Conservation (phyloP, 139 green algal genomes). For the Micromonas pusilla region DNA sequence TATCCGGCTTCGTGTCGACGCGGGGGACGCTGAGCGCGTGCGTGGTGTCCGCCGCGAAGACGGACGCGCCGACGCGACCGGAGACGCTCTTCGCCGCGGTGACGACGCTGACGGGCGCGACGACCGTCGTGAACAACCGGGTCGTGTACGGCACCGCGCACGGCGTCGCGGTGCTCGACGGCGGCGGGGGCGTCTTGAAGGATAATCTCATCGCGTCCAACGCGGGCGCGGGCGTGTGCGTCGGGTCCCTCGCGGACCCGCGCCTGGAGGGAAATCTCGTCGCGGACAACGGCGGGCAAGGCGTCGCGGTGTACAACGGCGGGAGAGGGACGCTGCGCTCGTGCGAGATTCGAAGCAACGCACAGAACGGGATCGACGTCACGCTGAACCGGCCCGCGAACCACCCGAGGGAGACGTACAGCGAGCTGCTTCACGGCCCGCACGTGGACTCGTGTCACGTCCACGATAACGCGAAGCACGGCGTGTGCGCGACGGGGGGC, state of each 20-base stretch:
- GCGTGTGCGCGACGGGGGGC: neutral
- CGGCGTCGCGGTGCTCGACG: neutral
- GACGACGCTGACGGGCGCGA: neutral
- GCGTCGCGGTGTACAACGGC: neutral
- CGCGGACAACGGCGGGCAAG: neutral
- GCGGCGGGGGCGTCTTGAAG: neutral
- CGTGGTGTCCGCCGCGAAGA: neutral
- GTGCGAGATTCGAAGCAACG: conserved; percentile 16
- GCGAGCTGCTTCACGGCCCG: too few species aligned
- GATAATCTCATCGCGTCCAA: conserved; percentile 17
- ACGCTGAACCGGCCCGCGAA: too few species aligned
- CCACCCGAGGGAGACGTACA: too few species aligned
- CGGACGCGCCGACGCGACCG: too few species aligned
- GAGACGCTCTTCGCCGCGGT: conserved; percentile 10
- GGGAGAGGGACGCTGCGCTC: neutral
- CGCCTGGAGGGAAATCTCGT: neutral
- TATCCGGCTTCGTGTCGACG: neutral
- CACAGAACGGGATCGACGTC: neutral
- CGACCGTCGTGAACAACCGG: neutral
- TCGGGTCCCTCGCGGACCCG: neutral
- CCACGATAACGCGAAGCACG: neutral
- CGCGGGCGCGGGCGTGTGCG: neutral
- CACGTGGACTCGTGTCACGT: neutral
- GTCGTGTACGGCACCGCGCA: neutral
- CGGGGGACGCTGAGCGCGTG: neutral